Base-by-base conservation (phyloP, 108 stramenopile species). In the Epithemia pelagica region DNA sequence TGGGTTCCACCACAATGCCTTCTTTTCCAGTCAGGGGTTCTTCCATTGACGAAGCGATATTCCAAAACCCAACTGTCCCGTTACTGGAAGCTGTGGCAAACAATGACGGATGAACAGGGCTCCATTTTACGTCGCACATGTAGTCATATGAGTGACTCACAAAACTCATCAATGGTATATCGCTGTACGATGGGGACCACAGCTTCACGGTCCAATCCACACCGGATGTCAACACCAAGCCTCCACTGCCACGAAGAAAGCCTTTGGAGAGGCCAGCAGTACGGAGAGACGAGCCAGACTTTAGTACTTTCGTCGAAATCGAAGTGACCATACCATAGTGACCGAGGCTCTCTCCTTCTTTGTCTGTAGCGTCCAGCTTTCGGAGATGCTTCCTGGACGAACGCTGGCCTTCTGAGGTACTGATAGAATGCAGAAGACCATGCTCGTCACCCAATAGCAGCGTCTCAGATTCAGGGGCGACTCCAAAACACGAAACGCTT, bases 121-220 rank as follows among this genome's bases (percentile, higher is more conserved):
- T 88, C 91, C 95, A 95, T 80, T 91, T 88, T 10, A 82, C 90
- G 69, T 91, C 95, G 59, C 87, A 83, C 89, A 95, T 89, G 77
- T 91, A 91, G 73, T 95, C 95, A 51, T 90, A 93, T 19, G 89
- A 89, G 65, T 86, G 80, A 68, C 85, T 91, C 54, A 90, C 81
- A 31, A 85, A 75, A 65, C 82, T 90, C 71, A 87, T 55, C 30
- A 94, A 33, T 2, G 92, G 84, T 46, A 58, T 76, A 57, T 94
- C 86, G 23, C 69, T 74, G 64, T 90, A 87, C 2, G 89, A 87
- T 0, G 91, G 91, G 30, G 88, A 84, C 91, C 91, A 95, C 27
- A 95, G 65, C 67, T 95, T 93, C 53, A 87, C 83, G 1, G 89
- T 88, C 95, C 95, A 95, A 69, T 95, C 95, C 0, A 95, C 86